Evolutionary conservation across 129 eudicot species (phyloP).

Genomic region (Calendula officinalis): DNA sequence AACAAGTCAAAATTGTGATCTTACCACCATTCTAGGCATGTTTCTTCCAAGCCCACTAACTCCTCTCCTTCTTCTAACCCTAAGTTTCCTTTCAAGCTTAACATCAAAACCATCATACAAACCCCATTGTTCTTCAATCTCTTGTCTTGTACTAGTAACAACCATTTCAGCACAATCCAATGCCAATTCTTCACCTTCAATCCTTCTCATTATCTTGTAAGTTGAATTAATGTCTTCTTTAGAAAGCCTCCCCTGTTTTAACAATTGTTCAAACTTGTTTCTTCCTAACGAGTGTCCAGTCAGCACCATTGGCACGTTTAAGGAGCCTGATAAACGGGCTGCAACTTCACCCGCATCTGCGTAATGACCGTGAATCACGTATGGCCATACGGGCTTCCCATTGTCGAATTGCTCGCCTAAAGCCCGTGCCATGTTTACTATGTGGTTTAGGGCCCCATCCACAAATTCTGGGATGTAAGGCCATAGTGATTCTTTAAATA

Average conservation of each 20-base stretch:
- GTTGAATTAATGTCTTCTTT: conserved; percentile 67
- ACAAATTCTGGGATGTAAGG: conserved; percentile 80
- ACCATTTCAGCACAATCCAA: conserved; percentile 85
- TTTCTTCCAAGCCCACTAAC: conserved; percentile 72
- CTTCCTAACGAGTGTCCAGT: conserved; percentile 85
- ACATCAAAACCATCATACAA: conserved; percentile 80
- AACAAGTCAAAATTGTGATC: not conserved
- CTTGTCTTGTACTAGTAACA: conserved; percentile 80
- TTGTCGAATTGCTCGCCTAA: conserved; percentile 65
- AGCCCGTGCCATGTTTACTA: conserved; percentile 67
- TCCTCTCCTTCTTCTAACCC: conserved; percentile 65
- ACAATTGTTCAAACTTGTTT: conserved; percentile 71
- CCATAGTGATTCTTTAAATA: conserved; percentile 78
- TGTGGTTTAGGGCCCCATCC: conserved; percentile 74
- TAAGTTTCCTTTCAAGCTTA: conserved; percentile 69
- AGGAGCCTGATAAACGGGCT: conserved; percentile 66
- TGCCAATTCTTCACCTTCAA: conserved; percentile 82
- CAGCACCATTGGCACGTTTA: conserved; percentile 78
- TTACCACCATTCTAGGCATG: conserved; percentile 88
- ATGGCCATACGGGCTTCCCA: conserved; percentile 77
- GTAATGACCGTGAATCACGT: conserved; percentile 83
- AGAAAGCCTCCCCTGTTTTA: conserved; percentile 75
- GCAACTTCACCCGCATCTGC: conserved; percentile 88
- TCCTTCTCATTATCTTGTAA: conserved; percentile 79
- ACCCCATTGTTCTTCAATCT: conserved; percentile 93